phyloP scores from a whole-genome alignment of 805 yeast genomes.

The Starmera amethionina region DNA sequence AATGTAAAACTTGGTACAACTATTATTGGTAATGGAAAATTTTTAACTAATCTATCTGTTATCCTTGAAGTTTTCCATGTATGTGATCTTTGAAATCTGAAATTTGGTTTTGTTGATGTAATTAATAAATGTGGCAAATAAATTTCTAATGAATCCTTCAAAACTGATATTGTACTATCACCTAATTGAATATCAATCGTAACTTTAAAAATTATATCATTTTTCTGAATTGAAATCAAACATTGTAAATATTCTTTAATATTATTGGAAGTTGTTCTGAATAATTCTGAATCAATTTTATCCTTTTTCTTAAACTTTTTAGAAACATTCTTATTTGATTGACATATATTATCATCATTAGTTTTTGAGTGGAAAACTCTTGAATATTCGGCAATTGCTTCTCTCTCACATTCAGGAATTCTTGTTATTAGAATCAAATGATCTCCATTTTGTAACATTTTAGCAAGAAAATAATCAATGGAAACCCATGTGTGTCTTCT shows the following conservation, averaged over 20 bases:
- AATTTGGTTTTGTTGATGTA: slow-evolving; percentile 42
- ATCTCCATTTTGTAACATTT: slow-evolving; percentile 55
- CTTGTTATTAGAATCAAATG: slow-evolving; percentile 53
- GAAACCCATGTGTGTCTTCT: slow-evolving; percentile 78
- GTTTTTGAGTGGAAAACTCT: neutral
- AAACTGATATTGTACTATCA: slow-evolving; percentile 36
- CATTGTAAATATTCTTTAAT: slow-evolving; percentile 43
- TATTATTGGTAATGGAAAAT: slow-evolving; percentile 56
- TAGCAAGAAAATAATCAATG: slow-evolving; percentile 55
- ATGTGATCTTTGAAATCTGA: slow-evolving; percentile 34
- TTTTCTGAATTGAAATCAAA: slow-evolving; percentile 16
- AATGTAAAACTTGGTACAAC: slow-evolving; percentile 54
- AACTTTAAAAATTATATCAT: slow-evolving; percentile 33
- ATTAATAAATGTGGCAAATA: slow-evolving; percentile 53
- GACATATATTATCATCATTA: neutral
- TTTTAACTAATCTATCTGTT: slow-evolving; percentile 55
- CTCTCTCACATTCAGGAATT: slow-evolving; percentile 18
- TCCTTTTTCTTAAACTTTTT: slow-evolving; percentile 1
- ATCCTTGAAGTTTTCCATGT: slow-evolving; percentile 56
- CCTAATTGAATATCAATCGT: slow-evolving; percentile 57
- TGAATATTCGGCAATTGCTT: neutral
- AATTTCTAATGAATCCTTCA: slow-evolving; percentile 49
- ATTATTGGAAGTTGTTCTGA: slow-evolving; percentile 34
- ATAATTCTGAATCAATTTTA: slow-evolving; percentile 8
- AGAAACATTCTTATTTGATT: slow-evolving; percentile 1